Percentiles rank a stretch among this genome's conserved stretches.
phyloP scores from a whole-genome alignment of 352 stramenopile species.

The Phytophthora cryptogea region DNA sequence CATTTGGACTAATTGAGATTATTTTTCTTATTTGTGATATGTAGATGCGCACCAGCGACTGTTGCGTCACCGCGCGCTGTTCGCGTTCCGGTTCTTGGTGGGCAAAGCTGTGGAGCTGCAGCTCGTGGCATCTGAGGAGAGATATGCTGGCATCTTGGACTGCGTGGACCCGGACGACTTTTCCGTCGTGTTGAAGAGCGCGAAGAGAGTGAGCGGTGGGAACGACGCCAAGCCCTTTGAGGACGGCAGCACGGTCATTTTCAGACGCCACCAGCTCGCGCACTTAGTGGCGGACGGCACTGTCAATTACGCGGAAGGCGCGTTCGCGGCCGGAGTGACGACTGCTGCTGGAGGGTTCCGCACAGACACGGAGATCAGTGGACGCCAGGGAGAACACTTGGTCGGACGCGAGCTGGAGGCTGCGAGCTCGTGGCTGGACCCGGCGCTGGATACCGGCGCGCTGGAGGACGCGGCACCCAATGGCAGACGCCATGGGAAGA shows the following conservation, averaged over 20 bases:
- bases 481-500: slow-evolving; percentile 34
- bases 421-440: slow-evolving; percentile 82
- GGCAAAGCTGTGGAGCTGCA: slow-evolving; percentile 77
- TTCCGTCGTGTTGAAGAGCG: slow-evolving; percentile 81
- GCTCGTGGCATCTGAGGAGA: slow-evolving; percentile 51
- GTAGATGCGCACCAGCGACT: slow-evolving; percentile 66
- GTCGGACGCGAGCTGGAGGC: slow-evolving; percentile 68
- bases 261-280: slow-evolving; percentile 67
- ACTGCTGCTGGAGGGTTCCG: slow-evolving; percentile 45
- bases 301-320: slow-evolving; percentile 64
- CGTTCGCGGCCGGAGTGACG: slow-evolving; percentile 27
- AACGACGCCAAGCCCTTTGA: slow-evolving; percentile 56
- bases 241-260: slow-evolving; percentile 77
- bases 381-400: slow-evolving; percentile 64
- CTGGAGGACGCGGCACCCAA: slow-evolving; percentile 52
- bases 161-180: slow-evolving; percentile 87
- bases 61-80: slow-evolving; percentile 77
- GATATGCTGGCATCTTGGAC: slow-evolving; percentile 78
- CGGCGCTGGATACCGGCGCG: slow-evolving; percentile 73
- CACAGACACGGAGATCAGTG: slow-evolving; percentile 93
- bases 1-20: background rate
- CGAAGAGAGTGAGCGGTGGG: slow-evolving; percentile 40
- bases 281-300: slow-evolving; percentile 64
- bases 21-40: slow-evolving; percentile 1
- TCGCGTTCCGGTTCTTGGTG: slow-evolving; percentile 83